phyloP scores from a whole-genome alignment of 2,329 filamentous ascomycete species.

The Epichloe elymi region DNA sequence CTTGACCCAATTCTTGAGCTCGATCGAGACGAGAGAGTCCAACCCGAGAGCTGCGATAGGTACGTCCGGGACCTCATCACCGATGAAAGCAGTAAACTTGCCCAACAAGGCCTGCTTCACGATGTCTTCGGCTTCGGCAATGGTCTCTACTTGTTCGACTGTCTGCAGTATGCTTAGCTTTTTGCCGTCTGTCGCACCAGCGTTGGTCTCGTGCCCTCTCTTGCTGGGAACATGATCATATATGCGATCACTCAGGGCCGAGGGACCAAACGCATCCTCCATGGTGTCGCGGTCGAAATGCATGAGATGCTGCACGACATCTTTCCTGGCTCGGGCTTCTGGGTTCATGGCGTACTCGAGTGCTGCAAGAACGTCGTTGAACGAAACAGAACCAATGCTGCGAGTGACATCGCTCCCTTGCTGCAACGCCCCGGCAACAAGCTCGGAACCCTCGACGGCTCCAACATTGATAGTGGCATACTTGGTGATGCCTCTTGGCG shows the following conservation, averaged over 20 bases:
- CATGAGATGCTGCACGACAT: neutral
- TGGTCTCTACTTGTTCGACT: too few species aligned
- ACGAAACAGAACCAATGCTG: slow-evolving; percentile 21
- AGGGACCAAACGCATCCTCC: neutral
- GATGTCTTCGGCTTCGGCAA: neutral
- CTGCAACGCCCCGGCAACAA: slow-evolving; percentile 1
- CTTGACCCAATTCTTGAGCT: slow-evolving; percentile 37
- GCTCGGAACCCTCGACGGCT: slow-evolving; percentile 16
- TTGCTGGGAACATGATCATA: neutral
- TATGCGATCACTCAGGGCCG: neutral
- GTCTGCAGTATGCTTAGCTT: too few species aligned
- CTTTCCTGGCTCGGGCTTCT: slow-evolving; percentile 3
- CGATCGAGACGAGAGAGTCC: slow-evolving; percentile 35
- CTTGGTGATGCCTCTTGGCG: neutral
- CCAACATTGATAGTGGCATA: neutral
- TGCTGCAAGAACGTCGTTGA: too few species aligned
- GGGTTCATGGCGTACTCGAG: slow-evolving; percentile 12
- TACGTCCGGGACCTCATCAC: slow-evolving; percentile 8
- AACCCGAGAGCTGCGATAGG: slow-evolving; percentile 17
- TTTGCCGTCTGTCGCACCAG: too few species aligned
- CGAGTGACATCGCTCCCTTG: slow-evolving; percentile 1
- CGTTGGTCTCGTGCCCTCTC: neutral
- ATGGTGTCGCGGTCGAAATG: neutral
- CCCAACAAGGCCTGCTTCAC: neutral
- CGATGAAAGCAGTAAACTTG: neutral